Conservation (phyloP, 306 rosid genomes). For the Aeschynomene evenia region DNA sequence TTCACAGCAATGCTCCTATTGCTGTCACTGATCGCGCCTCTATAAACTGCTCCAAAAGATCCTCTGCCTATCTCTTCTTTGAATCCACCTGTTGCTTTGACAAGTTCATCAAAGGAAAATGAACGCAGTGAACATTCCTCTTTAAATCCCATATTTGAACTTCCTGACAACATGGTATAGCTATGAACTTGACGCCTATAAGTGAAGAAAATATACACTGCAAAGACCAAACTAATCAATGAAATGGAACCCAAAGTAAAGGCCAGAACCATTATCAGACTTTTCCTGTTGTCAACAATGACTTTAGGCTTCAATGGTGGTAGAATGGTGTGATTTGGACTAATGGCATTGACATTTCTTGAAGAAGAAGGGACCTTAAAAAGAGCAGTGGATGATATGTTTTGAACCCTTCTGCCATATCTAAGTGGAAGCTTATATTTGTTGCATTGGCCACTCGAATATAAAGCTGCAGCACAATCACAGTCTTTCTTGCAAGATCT, state of each 20-base stretch:
- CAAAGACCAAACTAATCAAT: background rate
- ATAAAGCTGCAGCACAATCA: constrained; percentile 31
- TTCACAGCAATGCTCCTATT: constrained; percentile 34
- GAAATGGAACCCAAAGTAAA: constrained; percentile 30
- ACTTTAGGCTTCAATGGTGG: background rate
- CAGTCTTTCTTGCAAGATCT: constrained; percentile 32
- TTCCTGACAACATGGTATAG: constrained; percentile 13
- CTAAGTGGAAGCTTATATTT: constrained; percentile 32
- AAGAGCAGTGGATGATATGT: background rate
- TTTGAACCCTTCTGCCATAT: background rate
- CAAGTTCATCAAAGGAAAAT: constrained; percentile 40
- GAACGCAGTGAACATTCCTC: constrained; percentile 32
- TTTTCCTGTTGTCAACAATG: constrained; percentile 12
- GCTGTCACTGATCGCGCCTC: constrained; percentile 14
- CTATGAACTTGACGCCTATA: constrained; percentile 19
- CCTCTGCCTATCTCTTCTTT: constrained; percentile 42
- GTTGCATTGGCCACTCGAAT: background rate
- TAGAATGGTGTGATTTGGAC: background rate
- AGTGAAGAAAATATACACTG: constrained; percentile 5
- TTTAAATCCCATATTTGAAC: constrained; percentile 19
- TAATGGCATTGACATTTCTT: background rate
- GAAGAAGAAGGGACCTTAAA: constrained; percentile 19
- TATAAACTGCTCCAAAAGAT: constrained; percentile 37
- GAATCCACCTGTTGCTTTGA: constrained; percentile 24
- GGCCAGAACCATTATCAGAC: constrained; percentile 10